Conservation (phyloP, 768 basidiomycete genomes). For the Podaxis rugospora region DNA sequence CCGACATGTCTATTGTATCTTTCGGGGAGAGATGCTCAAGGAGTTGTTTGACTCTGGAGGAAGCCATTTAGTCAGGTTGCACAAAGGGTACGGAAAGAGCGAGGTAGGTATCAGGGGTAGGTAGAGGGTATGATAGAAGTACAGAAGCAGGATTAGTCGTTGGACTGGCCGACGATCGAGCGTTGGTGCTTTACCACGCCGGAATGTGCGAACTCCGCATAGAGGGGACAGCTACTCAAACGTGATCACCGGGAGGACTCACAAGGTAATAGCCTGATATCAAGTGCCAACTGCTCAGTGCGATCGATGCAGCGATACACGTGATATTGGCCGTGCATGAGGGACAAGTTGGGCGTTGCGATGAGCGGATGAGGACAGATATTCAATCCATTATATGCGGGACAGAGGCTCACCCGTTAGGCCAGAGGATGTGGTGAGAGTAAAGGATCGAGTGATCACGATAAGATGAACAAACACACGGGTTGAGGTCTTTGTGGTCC, state of each 20-base stretch:
- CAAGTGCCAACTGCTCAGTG: conserved; percentile 12
- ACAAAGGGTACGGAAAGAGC: conserved; percentile 8
- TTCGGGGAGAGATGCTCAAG: conserved; percentile 41
- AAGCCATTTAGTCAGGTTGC: conserved; percentile 35
- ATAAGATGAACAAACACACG: not conserved
- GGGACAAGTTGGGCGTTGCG: not conserved
- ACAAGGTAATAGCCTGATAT: conserved; percentile 13
- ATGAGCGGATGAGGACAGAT: not conserved
- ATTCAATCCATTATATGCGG: too few relatives aligned
- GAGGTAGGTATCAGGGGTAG: not conserved
- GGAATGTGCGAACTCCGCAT: not conserved
- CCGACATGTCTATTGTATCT: conserved; percentile 38
- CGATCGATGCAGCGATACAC: conserved; percentile 10
- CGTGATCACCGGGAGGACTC: conserved; percentile 4
- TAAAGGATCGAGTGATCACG: not conserved
- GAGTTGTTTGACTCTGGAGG: conserved; percentile 54
- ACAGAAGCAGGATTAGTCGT: not conserved
- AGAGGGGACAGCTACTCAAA: not conserved
- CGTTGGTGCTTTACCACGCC: not conserved
- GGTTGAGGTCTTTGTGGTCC: not conserved
- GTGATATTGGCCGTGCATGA: conserved; percentile 14
- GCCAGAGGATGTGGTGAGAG: not conserved
- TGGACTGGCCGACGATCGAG: not conserved
- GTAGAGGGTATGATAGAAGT: not conserved
- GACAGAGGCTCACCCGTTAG: not conserved